Conservation (phyloP, 768 basidiomycete genomes). For the Pulveroboletus ravenelii region DNA sequence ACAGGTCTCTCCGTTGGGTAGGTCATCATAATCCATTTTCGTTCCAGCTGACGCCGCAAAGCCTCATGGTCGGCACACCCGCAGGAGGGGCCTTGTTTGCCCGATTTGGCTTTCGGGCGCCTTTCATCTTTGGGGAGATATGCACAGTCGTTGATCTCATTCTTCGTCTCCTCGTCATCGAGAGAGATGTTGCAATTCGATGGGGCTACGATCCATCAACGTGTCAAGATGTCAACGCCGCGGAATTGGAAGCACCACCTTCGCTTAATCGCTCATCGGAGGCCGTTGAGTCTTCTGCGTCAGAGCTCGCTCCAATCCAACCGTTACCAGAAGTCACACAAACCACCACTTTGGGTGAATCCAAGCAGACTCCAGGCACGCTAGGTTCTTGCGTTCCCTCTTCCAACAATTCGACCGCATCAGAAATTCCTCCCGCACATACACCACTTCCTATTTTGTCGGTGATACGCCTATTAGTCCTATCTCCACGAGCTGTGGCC, state of each 20-base stretch:
- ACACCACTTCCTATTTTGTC: constrained; percentile 35
- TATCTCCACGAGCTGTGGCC: constrained; percentile 46
- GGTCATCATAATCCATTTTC: neutral
- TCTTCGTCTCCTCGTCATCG: constrained; percentile 52
- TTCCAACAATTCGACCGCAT: neutral
- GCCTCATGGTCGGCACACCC: constrained; percentile 53
- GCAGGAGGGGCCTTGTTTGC: constrained; percentile 51
- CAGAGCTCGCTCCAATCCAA: neutral
- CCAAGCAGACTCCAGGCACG: neutral
- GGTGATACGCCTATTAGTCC: constrained; percentile 39
- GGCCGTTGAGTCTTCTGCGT: neutral
- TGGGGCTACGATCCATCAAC: constrained; percentile 45
- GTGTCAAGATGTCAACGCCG: constrained; percentile 3
- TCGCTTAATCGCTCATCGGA: neutral
- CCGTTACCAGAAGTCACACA: neutral
- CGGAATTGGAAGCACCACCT: constrained; percentile 8
- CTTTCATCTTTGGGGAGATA: constrained; percentile 51
- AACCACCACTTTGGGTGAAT: neutral
- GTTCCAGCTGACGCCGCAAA: constrained; percentile 16
- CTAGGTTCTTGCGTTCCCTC: neutral
- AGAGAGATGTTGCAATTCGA: constrained; percentile 45
- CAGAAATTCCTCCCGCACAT: constrained; percentile 13
- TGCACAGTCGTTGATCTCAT: constrained; percentile 47
- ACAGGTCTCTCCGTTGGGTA: constrained; percentile 54
- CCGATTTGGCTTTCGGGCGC: constrained; percentile 55